Evolutionary conservation across 1,139 yeast species (phyloP), one percentile per base, ranked within the genome.

Genomic region (Yamadazyma sp.): DNA sequence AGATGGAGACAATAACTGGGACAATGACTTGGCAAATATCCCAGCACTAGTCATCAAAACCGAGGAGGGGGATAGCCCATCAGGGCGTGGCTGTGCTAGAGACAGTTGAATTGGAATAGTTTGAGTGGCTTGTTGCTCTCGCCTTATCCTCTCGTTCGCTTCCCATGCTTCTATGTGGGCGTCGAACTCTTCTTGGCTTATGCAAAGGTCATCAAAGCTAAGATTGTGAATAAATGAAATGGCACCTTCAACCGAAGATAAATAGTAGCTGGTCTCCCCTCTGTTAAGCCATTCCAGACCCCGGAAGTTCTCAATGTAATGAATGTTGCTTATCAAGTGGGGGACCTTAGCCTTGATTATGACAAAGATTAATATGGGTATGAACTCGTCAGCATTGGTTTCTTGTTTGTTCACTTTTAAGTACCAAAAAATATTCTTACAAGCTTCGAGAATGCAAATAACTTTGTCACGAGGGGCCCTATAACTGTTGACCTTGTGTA

Each of bases 381-480:
- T 75, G 59, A 94, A 94, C 22, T 87, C 79, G 61, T 94, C 99
- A 0, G 99, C 99, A 49, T 91, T 91, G 2, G 77, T 69, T 52
- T 87, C 95, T 43, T 70, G 69, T 41, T 82, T 84, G 30, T 78
- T 76, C 41, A 83, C 85, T 48, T 89, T 81, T 40, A 94, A 75
- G 41, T 87, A 72, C 14, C 96, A 95, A 68, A 89, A 89, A 7
- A 94, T 83, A 12, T 92, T 91, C 59, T 92, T 92, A 58, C 98
- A 91, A 42, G 94, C 82, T 62, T 94, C 94, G 44, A 94, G 69
- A 7, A 92, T 73, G 58, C 98, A 92, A 34, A 92, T 88, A 46
- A 89, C 83, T 56, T 94, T 94, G 56, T 94, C 98, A 40, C 98
- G 72, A 9, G 98, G 98, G 0, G 98, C 94, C 52, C 95, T 77